A percentile compares a stretch with the other conserved stretches of the same genome.
phyloP scores from a whole-genome alignment of 169 alveolate genomes.

The Plasmodium chabaudi region DNA sequence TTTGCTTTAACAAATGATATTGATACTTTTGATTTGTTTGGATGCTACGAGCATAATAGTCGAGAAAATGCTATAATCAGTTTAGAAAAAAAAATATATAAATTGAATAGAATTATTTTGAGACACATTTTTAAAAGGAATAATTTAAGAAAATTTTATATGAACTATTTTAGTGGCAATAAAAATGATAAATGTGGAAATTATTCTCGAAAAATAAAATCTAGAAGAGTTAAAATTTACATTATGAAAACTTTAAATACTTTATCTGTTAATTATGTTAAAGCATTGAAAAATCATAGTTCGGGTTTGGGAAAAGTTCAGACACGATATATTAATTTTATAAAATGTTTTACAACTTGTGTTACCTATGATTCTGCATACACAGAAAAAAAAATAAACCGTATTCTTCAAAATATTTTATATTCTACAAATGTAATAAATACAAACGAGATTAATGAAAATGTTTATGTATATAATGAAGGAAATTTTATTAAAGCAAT shows the following conservation, averaged over 20 bases:
- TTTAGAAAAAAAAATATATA: slow-evolving; percentile 49
- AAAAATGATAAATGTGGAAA: slow-evolving; percentile 5
- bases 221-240: slow-evolving; percentile 3
- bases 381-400: slow-evolving; percentile 2
- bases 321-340: background rate
- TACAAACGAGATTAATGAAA: slow-evolving; percentile 57
- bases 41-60: slow-evolving; percentile 86
- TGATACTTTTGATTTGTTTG: slow-evolving; percentile 88
- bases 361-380: background rate
- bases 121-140: slow-evolving; percentile 24
- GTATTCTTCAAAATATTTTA: slow-evolving; percentile 8
- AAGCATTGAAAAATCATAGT: slow-evolving; percentile 5
- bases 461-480: slow-evolving; percentile 86
- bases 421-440: slow-evolving; percentile 21
- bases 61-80: slow-evolving; percentile 35
- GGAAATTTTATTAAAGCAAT: slow-evolving; percentile 92
- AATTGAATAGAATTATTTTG: slow-evolving; percentile 33
- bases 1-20: slow-evolving; percentile 83
- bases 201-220: background rate
- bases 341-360: background rate
- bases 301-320: background rate
- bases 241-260: slow-evolving; percentile 15
- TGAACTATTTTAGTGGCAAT: slow-evolving; percentile 3
- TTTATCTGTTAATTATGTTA: slow-evolving; percentile 8
- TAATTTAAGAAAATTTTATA: slow-evolving; percentile 12